Conservation (phyloP, 306 rosid species). For the Arachis hypogaea region DNA sequence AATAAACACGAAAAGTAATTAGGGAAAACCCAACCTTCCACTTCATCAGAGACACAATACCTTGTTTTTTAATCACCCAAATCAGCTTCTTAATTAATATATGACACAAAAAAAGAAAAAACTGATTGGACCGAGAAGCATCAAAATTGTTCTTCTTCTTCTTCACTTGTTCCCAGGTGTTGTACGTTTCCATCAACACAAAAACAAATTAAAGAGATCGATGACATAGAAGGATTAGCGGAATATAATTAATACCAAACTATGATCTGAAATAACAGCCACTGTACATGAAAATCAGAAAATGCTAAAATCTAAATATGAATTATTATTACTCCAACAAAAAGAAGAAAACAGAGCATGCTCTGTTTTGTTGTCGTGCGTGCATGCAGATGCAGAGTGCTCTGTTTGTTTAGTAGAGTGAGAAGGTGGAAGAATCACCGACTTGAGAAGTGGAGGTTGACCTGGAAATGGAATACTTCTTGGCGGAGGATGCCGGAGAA, state of each 20-base stretch:
- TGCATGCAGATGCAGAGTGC: no score
- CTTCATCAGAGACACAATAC: not conserved
- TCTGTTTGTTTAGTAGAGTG: slow-evolving; percentile 42
- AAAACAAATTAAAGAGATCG: slow-evolving; percentile 3
- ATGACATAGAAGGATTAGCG: slow-evolving; percentile 11
- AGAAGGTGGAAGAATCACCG: slow-evolving; percentile 68
- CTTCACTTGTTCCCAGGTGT: not conserved
- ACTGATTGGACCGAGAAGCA: not conserved
- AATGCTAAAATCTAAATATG: slow-evolving; percentile 32
- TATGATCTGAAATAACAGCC: slow-evolving; percentile 39
- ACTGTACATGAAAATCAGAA: slow-evolving; percentile 56
- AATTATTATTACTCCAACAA: slow-evolving; percentile 48
- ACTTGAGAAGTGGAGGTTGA: slow-evolving; percentile 76
- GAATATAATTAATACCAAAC: not conserved
- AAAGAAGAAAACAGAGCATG: slow-evolving; percentile 33
- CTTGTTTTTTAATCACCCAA: not conserved
- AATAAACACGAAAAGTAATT: not conserved
- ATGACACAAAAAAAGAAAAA: not conserved
- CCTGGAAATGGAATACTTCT: slow-evolving; percentile 65
- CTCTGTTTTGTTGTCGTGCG: not conserved
- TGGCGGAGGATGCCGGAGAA: slow-evolving; percentile 46
- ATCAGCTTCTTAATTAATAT: not conserved
- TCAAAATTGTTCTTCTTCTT: not conserved
- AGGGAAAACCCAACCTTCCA: slow-evolving; percentile 21
- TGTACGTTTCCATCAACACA: not conserved